phyloP scores from a whole-genome alignment of 768 basidiomycete genomes.

The Rubroboletus pulcherrimus region DNA sequence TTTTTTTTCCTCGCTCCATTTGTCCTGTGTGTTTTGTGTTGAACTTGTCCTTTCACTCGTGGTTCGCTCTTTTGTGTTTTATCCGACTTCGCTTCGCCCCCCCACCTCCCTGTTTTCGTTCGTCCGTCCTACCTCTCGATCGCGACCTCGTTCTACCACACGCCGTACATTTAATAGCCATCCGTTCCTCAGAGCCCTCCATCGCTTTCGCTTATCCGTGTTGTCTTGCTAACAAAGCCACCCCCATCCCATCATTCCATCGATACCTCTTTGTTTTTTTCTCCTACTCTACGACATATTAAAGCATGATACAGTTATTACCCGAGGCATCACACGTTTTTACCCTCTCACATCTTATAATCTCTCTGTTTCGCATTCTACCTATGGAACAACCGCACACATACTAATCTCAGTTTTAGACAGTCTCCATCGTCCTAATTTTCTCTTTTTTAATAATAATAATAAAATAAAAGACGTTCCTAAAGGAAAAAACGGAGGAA shows the following conservation, averaged over 20 bases:
- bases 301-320: background rate
- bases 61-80: conserved; percentile 1
- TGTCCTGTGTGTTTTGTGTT: background rate
- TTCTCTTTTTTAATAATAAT: too few species aligned
- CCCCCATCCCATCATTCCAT: background rate
- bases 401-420: background rate
- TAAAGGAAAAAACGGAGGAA: too few species aligned
- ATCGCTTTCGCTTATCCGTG: conserved; percentile 18
- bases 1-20: background rate
- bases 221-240: conserved; percentile 18
- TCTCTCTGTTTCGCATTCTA: background rate
- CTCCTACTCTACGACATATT: background rate
- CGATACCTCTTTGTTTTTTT: background rate
- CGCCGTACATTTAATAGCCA: conserved; percentile 25
- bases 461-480: too few species aligned
- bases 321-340: background rate
- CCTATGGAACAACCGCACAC: background rate
- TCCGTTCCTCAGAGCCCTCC: background rate
- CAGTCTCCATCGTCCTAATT: background rate
- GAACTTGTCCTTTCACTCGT: background rate
- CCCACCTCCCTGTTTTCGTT: background rate
- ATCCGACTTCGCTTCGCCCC: background rate
- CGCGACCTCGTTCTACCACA: conserved; percentile 5
- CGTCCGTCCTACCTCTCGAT: background rate
- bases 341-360: background rate